phyloP scores from a whole-genome alignment of 805 yeast species.

The Geotrichum ghanense region DNA sequence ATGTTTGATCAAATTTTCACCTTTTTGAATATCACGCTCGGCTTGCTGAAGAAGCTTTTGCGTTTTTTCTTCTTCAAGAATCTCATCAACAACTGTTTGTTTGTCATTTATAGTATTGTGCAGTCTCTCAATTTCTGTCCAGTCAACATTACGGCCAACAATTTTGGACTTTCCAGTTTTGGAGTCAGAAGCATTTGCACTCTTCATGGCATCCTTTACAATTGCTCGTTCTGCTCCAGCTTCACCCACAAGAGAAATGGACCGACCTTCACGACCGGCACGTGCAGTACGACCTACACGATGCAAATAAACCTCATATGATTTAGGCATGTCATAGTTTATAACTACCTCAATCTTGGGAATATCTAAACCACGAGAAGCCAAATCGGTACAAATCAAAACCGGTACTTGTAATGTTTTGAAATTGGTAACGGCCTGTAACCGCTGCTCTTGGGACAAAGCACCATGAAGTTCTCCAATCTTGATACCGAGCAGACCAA shows the following conservation, averaged over 20 bases:
- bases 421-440: conserved; percentile 71
- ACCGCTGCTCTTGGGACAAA: conserved; percentile 84
- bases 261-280: conserved; percentile 93
- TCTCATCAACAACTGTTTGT: conserved; percentile 54
- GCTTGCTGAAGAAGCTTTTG: conserved; percentile 81
- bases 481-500: conserved; percentile 66
- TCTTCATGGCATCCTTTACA: conserved; percentile 81
- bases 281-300: conserved; percentile 99
- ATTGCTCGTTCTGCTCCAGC: conserved; percentile 73
- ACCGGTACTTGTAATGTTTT: conserved; percentile 76
- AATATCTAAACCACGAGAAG: conserved; percentile 98
- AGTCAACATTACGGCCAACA: conserved; percentile 84
- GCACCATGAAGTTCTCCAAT: conserved; percentile 72
- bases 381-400: conserved; percentile 91
- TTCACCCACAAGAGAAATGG: conserved; percentile 92
- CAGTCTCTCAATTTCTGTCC: conserved; percentile 69
- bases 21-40: conserved; percentile 81
- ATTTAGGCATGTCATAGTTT: conserved; percentile 92
- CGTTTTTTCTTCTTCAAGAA: conserved; percentile 75
- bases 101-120: conserved; percentile 51
- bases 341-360: conserved; percentile 93
- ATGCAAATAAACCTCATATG: conserved; percentile 83
- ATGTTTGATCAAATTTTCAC: conserved; percentile 72
- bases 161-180: conserved; percentile 40
- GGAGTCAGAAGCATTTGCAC: conserved; percentile 37